Base-by-base conservation (phyloP, 768 basidiomycete genomes). In the Melanogaster broomeanus region DNA sequence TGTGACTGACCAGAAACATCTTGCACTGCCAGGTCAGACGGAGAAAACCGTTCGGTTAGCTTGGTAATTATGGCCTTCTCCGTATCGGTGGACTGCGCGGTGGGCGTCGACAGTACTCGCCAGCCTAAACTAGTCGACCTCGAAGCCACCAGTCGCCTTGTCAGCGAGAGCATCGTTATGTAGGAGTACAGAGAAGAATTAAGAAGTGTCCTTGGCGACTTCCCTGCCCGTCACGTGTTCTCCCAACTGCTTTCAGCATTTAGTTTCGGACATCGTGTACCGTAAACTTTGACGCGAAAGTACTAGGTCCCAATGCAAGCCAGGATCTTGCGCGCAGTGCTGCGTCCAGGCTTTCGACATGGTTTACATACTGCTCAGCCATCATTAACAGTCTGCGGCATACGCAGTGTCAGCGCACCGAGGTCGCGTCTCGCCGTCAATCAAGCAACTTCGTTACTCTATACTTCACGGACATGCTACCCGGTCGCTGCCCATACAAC, bases 1-100 rank as follows among this genome's bases (percentile, higher is more conserved):
- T 3, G 6, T 21, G 25, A 64, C 81, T 55, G 21, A 94, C 96
- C 96, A 24, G 95, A 98, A n/a, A 95, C 82, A 69, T 99, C 96
- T 72, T 94, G 86, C 2, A 98, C 94, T 54, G 84, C 80, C 18
- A 98, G 74, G 53, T 86, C 80, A 13, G 87, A 82, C 10, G 95
- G 91, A n/a, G 78, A 72, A 67, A 99, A 93, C 61, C 72, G 81
- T 35, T 82, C 78, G 12, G 76, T 77, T 25, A 98, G 74, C 71
- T 96, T 98, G 21, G 75, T 56, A 77, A 77, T 47, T 96, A 94
- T 50, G 68, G 68, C 53, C 75, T 73, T 71, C 57, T 83, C 77
- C 22, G 76, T 71, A 13, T 77, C 64, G 27, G 45, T 58, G 30
- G 38, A 53, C 61, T 57, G 68, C 44, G 58, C 58, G 16, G 62